phyloP scores from a whole-genome alignment of 441 rosid genomes.

The Croton setiger region DNA sequence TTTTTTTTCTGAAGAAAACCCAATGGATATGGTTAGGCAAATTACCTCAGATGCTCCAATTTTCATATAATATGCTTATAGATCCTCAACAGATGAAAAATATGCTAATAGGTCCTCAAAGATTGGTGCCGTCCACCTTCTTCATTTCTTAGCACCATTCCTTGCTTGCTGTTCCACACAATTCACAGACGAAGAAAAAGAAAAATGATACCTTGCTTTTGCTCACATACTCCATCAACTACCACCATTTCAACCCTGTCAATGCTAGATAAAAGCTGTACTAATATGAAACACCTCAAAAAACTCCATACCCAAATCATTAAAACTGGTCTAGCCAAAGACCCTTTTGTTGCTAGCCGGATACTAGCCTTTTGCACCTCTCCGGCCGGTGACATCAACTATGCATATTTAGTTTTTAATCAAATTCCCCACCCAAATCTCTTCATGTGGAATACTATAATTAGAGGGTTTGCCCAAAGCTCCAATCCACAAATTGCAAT shows the following conservation, averaged over 20 bases:
- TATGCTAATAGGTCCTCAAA: too few relatives aligned
- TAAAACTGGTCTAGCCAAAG: conserved; percentile 59
- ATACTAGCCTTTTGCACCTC: conserved; percentile 64
- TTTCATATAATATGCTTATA: too few relatives aligned
- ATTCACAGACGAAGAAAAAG: too few relatives aligned
- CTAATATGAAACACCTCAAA: conserved; percentile 57
- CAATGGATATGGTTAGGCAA: too few relatives aligned
- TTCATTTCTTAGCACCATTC: too few relatives aligned
- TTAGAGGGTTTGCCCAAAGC: conserved; percentile 74
- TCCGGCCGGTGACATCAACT: conserved; percentile 56
- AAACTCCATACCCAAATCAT: conserved; percentile 64
- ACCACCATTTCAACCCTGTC: conserved; percentile 42
- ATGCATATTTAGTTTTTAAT: conserved; percentile 58
- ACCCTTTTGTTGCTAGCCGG: conserved; percentile 60
- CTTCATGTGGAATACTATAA: conserved; percentile 73
- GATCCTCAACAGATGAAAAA: too few relatives aligned
- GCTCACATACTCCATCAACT: conserved; percentile 25
- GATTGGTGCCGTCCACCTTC: too few relatives aligned
- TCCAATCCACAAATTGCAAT: conserved; percentile 52
- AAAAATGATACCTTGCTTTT: conserved; percentile 26
- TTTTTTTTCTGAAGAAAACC: too few relatives aligned
- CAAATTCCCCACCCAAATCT: conserved; percentile 48
- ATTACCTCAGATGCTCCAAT: too few relatives aligned
- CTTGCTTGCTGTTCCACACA: too few relatives aligned
- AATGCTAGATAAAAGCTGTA: conserved; percentile 47